phyloP scores from a whole-genome alignment of 169 alveolate species.

The Besnoitia besnoiti region DNA sequence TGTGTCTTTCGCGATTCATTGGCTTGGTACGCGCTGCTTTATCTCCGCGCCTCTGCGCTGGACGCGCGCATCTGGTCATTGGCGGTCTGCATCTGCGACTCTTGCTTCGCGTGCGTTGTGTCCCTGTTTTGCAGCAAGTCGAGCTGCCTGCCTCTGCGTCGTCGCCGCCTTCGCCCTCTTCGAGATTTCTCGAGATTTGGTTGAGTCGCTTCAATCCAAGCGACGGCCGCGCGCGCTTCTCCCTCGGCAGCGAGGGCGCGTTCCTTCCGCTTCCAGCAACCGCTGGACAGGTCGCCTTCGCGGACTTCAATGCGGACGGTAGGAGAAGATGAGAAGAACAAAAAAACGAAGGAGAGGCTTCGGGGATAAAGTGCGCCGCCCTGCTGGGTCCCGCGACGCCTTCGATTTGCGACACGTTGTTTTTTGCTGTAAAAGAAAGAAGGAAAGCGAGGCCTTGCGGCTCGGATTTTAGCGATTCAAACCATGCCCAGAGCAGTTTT shows the following conservation, averaged over 20 bases:
- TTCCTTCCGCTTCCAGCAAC: slow-evolving; percentile 26
- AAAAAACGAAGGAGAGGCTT: no score
- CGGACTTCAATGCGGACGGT: slow-evolving; percentile 65
- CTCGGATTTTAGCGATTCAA: no score
- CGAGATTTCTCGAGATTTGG: slow-evolving; percentile 17
- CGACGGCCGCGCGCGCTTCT: not conserved
- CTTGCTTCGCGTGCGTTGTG: not conserved
- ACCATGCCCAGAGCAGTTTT: no score
- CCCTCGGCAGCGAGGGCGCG: not conserved
- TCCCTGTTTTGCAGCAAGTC: slow-evolving; percentile 16
- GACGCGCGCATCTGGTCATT: no score
- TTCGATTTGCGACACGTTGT: no score
- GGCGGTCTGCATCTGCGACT: not conserved
- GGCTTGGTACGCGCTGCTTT: no score
- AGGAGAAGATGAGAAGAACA: not conserved
- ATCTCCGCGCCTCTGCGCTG: no score
- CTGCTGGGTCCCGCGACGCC: no score
- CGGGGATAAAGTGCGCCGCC: no score
- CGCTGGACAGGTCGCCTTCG: slow-evolving; percentile 38
- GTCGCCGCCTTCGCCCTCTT: not conserved
- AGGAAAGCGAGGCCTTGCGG: no score
- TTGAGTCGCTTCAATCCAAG: slow-evolving; percentile 16
- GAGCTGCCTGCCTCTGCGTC: not conserved
- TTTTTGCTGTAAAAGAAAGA: no score
- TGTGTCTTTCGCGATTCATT: no score